Conservation (phyloP, 1,139 yeast genomes). For the Pichia sp. region DNA sequence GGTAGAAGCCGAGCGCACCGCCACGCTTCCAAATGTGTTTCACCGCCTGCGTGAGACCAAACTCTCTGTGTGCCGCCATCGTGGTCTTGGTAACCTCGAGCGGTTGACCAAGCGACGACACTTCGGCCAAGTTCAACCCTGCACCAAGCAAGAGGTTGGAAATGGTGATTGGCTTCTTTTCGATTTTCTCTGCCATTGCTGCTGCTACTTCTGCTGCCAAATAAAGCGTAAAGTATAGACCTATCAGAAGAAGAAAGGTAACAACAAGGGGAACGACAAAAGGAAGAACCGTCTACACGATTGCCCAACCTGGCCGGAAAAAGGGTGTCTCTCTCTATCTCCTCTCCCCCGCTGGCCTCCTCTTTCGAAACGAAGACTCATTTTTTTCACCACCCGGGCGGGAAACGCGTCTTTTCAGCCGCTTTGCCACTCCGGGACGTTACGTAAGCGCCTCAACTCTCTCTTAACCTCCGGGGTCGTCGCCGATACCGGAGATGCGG, state of each 20-base stretch:
- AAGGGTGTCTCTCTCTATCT: no score
- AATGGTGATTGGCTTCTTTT: conserved; percentile 85
- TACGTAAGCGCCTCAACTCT: background rate
- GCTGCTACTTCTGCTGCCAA: background rate
- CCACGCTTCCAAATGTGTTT: conserved; percentile 88
- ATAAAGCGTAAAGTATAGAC: background rate
- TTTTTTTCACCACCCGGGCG: background rate
- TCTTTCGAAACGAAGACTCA: background rate
- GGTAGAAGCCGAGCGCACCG: conserved; percentile 87
- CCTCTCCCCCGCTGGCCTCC: background rate
- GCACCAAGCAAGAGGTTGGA: conserved; percentile 92
- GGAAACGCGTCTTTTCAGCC: background rate
- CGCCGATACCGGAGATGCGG: conserved; percentile 1
- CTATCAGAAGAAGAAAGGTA: background rate
- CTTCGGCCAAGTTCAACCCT: conserved; percentile 87
- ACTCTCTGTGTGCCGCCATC: conserved; percentile 90
- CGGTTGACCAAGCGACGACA: conserved; percentile 93
- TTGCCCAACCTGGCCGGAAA: no score
- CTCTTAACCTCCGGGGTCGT: background rate
- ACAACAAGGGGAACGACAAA: background rate
- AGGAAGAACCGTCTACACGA: no score
- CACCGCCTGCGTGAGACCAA: conserved; percentile 64
- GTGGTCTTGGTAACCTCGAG: conserved; percentile 94
- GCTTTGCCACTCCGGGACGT: background rate
- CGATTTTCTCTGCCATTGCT: conserved; percentile 18